Base-by-base conservation (phyloP, 495 filamentous ascomycete genomes). In the Lentithecium fluviatile region DNA sequence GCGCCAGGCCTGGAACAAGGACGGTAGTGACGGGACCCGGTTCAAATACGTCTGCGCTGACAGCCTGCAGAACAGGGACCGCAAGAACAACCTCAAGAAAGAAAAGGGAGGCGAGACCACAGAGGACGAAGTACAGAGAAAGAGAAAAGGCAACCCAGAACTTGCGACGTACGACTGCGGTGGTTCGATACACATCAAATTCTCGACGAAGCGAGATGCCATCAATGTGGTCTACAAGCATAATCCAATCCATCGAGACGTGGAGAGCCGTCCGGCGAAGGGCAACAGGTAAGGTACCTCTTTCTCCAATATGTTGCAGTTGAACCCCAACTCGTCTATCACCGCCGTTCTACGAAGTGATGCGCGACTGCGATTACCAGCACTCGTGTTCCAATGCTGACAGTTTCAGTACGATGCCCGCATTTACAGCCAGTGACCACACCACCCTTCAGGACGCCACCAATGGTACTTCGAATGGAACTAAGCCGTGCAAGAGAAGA, bases 21-120 rank as follows among this genome's bases (percentile, higher is more conserved):
- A 57, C 3, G 56, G 56, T 29, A 52, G 21, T 15, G 53, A 67
- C 38, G 64, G 64, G 1, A 51, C 45, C n/a, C 52, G 59, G 17
- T 62, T 67, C 59, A 63, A 67, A 26, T 63, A 51, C 38, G 55
- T 67, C 8, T 67, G 58, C 32, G 45, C 43, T 6, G 64, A 67
- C 32, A 58, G 50, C 7, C 58, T 57, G 15, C 64, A 67, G 38
- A 67, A 63, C 40, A 52, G 42, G 1, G 48, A 59, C 29, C 58
- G 64, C 10, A 53, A 56, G 23, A 40, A 11, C 8, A 50, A 55
- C 23, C 15, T 15, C n/a, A 62, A 58, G 55, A 64, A 59, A 47
- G 45, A 48, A 32, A n/a, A 8, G 42, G 40, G 55, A 29, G 43
- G 13, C 6, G 29, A 8, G 6, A n/a, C 48, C 38, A 38, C 24